phyloP scores from a whole-genome alignment of 1,139 yeast species.

The Geotrichum fermentans region DNA sequence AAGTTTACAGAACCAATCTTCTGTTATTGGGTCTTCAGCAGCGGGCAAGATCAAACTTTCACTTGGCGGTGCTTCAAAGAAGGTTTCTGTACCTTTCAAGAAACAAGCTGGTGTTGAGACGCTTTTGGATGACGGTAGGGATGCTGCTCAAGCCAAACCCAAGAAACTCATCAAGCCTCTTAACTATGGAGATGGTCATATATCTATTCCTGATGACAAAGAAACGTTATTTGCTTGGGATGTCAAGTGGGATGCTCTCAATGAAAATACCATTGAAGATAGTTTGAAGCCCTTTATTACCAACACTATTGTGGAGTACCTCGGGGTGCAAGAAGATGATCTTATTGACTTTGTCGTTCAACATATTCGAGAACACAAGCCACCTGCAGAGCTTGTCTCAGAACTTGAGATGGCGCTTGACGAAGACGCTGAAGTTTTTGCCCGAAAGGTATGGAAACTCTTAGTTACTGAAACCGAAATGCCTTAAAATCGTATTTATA shows the following conservation, averaged over 20 bases:
- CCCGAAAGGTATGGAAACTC: slow-evolving; percentile 31
- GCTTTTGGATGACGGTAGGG: slow-evolving; percentile 10
- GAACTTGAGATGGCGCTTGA: slow-evolving; percentile 36
- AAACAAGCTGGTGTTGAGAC: slow-evolving; percentile 5
- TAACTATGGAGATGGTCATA: slow-evolving; percentile 14
- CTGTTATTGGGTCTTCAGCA: neutral
- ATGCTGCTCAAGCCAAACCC: slow-evolving; percentile 2
- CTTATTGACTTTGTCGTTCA: slow-evolving; percentile 32
- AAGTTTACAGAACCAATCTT: neutral
- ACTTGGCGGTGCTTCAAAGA: slow-evolving; percentile 13
- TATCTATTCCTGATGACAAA: slow-evolving; percentile 25
- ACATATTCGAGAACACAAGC: slow-evolving; percentile 30
- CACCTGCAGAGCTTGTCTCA: slow-evolving; percentile 29
- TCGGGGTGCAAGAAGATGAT: slow-evolving; percentile 39
- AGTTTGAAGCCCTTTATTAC: slow-evolving; percentile 30
- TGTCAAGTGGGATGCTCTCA: slow-evolving; percentile 33
- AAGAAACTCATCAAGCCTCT: slow-evolving; percentile 2
- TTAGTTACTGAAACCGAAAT: slow-evolving; percentile 30
- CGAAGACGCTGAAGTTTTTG: slow-evolving; percentile 36
- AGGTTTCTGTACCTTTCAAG: neutral
- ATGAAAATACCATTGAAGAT: slow-evolving; percentile 27
- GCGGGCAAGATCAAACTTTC: slow-evolving; percentile 19
- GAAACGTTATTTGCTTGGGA: slow-evolving; percentile 27
- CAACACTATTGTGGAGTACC: slow-evolving; percentile 33
- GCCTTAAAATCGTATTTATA: neutral